Evolutionary conservation across 305 asterid species (phyloP).

Genomic region (Fraxinus baroniana): DNA sequence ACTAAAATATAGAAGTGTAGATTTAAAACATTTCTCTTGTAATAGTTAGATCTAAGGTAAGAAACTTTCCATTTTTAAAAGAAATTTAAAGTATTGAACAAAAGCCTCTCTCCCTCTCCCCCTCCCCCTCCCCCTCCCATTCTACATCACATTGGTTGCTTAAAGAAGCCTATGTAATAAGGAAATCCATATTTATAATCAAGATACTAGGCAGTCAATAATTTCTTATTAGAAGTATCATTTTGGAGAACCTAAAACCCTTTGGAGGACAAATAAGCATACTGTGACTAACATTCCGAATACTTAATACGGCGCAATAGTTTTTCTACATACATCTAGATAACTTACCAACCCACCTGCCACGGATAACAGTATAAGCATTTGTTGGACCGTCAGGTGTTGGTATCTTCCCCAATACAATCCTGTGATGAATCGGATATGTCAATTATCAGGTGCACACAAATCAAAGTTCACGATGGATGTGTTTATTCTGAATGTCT

Average conservation of each 20-base stretch:
- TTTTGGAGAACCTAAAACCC: constrained; percentile 14
- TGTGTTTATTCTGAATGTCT: constrained; percentile 32
- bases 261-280: constrained; percentile 11
- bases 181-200: constrained; percentile 4
- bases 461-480: constrained; percentile 41
- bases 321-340: constrained; percentile 41
- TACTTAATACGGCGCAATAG: constrained; percentile 27
- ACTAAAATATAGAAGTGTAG: neutral
- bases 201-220: neutral
- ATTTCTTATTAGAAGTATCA: neutral
- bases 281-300: constrained; percentile 22
- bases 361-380: constrained; percentile 75
- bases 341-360: constrained; percentile 92
- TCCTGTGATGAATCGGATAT: constrained; percentile 82
- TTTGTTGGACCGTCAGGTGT: constrained; percentile 82
- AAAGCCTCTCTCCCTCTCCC: neutral
- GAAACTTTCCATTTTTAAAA: neutral
- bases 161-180: neutral
- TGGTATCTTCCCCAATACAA: constrained; percentile 91
- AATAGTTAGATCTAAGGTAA: neutral
- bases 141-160: neutral
- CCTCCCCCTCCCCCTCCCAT: neutral
- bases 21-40: neutral
- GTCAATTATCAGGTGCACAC: constrained; percentile 58
- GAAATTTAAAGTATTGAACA: neutral